A percentile compares a stretch with the other conserved stretches of the same genome.
Conservation (phyloP, 2,329 filamentous ascomycete genomes). For the Pyrenochaeta sp. region DNA sequence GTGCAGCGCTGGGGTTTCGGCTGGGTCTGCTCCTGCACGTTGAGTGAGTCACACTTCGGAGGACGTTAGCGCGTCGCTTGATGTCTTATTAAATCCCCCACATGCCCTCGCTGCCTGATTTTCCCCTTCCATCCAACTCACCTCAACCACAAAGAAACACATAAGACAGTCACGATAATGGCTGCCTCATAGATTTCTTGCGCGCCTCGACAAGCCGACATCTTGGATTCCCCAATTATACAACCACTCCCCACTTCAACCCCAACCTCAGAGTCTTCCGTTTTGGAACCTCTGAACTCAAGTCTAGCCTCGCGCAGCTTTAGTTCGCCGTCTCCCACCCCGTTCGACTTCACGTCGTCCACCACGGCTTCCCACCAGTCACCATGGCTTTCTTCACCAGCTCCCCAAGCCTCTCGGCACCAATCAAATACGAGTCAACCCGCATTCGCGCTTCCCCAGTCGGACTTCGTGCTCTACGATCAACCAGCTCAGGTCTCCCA, state of each 20-base stretch:
- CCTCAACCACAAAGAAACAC: constrained; percentile 26
- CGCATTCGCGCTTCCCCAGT: constrained; percentile 60
- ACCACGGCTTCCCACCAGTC: constrained; percentile 78
- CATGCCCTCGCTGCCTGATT: constrained; percentile 42
- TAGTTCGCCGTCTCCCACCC: constrained; percentile 63
- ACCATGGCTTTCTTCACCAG: constrained; percentile 80
- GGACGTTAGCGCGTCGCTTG: constrained; percentile 30
- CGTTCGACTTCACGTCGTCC: constrained; percentile 76
- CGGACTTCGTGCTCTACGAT: constrained; percentile 83
- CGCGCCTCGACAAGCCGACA: constrained; percentile 38
- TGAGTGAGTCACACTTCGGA: constrained; percentile 30
- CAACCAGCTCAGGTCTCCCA: constrained; percentile 54
- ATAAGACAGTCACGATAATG: constrained; percentile 47
- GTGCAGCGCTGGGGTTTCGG: neutral
- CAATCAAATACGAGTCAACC: constrained; percentile 56
- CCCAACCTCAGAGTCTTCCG: constrained; percentile 50
- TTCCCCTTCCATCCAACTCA: constrained; percentile 32
- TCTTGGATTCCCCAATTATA: constrained; percentile 38
- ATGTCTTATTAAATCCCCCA: constrained; percentile 32
- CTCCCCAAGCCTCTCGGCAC: constrained; percentile 60
- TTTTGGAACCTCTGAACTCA: constrained; percentile 68
- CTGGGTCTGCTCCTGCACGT: constrained; percentile 23
- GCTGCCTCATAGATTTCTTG: constrained; percentile 49
- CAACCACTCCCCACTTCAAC: constrained; percentile 37
- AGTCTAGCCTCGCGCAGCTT: constrained; percentile 69